Conservation (phyloP, 2,329 filamentous ascomycete genomes). For the Helminthosporium solani region DNA sequence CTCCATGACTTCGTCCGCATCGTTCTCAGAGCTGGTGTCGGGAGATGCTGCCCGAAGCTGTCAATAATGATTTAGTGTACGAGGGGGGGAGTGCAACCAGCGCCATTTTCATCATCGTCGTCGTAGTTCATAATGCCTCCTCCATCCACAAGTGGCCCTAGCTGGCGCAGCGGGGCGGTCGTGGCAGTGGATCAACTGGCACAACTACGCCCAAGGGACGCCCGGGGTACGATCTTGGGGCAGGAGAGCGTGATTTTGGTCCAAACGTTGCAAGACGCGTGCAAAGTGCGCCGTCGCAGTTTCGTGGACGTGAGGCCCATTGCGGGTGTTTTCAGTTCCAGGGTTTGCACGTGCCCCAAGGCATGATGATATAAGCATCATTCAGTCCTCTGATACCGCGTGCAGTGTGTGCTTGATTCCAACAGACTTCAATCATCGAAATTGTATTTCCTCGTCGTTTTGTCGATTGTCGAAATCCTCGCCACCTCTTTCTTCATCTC, state of each 20-base stretch:
- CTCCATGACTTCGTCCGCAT: constrained; percentile 48
- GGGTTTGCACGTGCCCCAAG: constrained; percentile 1
- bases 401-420: no score
- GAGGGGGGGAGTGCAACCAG: constrained; percentile 17
- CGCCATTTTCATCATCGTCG: constrained; percentile 46
- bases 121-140: constrained; percentile 46
- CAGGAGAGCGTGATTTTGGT: neutral
- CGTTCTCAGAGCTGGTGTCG: constrained; percentile 45
- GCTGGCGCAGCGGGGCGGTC: neutral
- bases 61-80: constrained; percentile 8
- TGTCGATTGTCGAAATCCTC: no score
- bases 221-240: neutral
- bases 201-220: neutral
- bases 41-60: constrained; percentile 33
- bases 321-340: constrained; percentile 2
- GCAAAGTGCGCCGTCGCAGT: neutral
- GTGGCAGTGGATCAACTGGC: neutral
- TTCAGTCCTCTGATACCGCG: no score
- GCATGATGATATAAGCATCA: constrained; percentile 4
- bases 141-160: constrained; percentile 7
- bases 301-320: constrained; percentile 5
- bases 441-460: no score
- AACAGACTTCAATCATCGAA: no score
- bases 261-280: neutral
- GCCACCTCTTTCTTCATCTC: no score